Evolutionary conservation across 1,139 yeast species (phyloP).

Genomic region (Scheffersomyces titani): DNA sequence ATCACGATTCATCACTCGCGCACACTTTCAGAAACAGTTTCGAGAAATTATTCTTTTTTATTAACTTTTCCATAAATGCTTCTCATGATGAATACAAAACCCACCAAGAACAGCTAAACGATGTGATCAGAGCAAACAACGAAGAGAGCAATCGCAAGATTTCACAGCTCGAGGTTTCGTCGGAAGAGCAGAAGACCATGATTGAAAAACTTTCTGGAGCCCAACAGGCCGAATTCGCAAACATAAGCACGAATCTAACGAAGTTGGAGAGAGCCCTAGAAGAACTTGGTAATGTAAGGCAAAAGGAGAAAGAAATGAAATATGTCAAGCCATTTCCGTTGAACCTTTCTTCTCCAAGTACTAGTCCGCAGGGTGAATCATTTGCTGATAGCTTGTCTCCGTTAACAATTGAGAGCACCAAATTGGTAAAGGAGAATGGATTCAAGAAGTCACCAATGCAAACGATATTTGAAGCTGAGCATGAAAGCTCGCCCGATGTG

Average conservation of each 20-base stretch:
- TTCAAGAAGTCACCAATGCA: conserved; percentile 4
- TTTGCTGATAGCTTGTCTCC: background rate
- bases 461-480: conserved; percentile 4
- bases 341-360: conserved; percentile 5
- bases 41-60: conserved; percentile 4
- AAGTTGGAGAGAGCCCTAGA: conserved; percentile 5
- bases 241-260: conserved; percentile 3
- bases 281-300: background rate
- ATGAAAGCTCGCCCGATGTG: background rate
- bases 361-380: background rate
- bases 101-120: background rate
- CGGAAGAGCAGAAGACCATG: conserved; percentile 5
- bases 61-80: conserved; percentile 2
- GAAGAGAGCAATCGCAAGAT: background rate
- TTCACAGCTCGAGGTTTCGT: conserved; percentile 4
- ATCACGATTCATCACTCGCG: conserved; percentile 1
- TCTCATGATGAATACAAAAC: conserved; percentile 4
- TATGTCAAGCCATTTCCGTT: conserved; percentile 16
- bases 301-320: background rate
- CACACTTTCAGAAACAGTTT: conserved; percentile 6
- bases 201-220: conserved; percentile 6
- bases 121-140: conserved; percentile 2
- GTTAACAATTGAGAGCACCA: background rate
- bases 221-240: conserved; percentile 6
- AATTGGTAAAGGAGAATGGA: background rate